Percentiles rank a stretch among this genome's conserved stretches.
These are phyloP conservation scores for Cladophialophora yegresii DNA, from an alignment of 2,329 filamentous ascomycete genomes.

Conservation along the genomic window DNA sequence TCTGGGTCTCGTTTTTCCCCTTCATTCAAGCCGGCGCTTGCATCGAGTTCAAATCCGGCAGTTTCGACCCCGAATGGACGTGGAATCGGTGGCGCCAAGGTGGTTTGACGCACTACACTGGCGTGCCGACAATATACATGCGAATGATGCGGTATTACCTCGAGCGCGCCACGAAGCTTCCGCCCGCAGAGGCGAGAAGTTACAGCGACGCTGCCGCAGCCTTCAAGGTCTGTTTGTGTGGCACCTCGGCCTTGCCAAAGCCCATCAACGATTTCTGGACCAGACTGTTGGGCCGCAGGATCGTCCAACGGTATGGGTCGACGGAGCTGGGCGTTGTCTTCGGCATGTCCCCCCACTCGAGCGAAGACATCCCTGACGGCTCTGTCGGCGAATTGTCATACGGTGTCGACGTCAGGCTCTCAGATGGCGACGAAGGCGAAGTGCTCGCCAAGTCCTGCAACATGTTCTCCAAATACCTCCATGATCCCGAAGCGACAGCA, in stretches of 20 bases:
- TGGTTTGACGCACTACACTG: conserved; percentile 44
- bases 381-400: conserved; percentile 44
- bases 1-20: conserved; percentile 42
- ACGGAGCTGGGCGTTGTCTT: conserved; percentile 51
- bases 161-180: conserved; percentile 32
- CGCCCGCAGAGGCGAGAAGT: conserved; percentile 34
- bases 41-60: conserved; percentile 48
- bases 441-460: conserved; percentile 46
- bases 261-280: conserved; percentile 57
- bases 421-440: conserved; percentile 53
- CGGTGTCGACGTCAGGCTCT: conserved; percentile 47
- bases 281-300: conserved; percentile 46
- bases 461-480: conserved; percentile 48
- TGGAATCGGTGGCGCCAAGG: conserved; percentile 46
- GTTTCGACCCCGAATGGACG: conserved; percentile 44
- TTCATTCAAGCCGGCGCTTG: conserved; percentile 46
- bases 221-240: conserved; percentile 37
- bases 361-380: conserved; percentile 35
- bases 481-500: conserved; percentile 40
- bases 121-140: conserved; percentile 51
- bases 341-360: conserved; percentile 44
- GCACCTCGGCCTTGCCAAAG: conserved; percentile 53
- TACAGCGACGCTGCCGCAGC: conserved; percentile 48
- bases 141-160: conserved; percentile 44
- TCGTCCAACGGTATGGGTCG: conserved; percentile 49